Conservation (phyloP, 2,329 filamentous ascomycete species). For the Aspergillus sp. region DNA sequence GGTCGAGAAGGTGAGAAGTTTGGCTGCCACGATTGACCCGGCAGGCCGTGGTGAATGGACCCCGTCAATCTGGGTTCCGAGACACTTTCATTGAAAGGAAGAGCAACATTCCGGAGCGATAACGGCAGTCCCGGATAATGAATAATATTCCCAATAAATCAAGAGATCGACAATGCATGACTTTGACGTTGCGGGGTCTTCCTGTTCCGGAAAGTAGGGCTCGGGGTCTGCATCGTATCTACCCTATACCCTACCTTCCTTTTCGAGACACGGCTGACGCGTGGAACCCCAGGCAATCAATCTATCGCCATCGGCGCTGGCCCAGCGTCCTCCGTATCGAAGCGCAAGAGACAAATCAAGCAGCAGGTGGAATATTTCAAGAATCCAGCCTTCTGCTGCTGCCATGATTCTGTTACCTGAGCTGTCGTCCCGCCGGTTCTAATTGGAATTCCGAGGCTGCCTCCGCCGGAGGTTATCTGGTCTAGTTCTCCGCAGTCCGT, state of each 20-base stretch:
- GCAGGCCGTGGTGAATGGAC: too few species aligned
- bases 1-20: not conserved
- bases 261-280: constrained; percentile 27
- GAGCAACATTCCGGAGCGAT: not conserved
- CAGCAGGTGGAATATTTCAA: not conserved
- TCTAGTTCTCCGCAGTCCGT: constrained; percentile 19
- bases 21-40: not conserved
- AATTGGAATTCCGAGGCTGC: constrained; percentile 17
- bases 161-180: constrained; percentile 3
- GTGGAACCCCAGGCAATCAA: constrained; percentile 12
- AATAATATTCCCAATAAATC: not conserved
- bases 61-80: too few species aligned
- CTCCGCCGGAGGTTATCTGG: constrained; percentile 21
- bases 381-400: constrained; percentile 10
- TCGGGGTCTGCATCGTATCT: constrained; percentile 4
- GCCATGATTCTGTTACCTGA: constrained; percentile 24
- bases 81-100: too few species aligned
- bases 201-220: constrained; percentile 21
- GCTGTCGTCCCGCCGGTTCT: constrained; percentile 13
- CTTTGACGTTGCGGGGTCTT: constrained; percentile 5
- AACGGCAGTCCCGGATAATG: not conserved
- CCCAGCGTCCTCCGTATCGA: not conserved
- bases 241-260: constrained; percentile 34
- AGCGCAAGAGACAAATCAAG: not conserved
- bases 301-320: constrained; percentile 5